phyloP scores from a whole-genome alignment of 2,329 filamentous ascomycete species.

The Aureobasidium sp. region DNA sequence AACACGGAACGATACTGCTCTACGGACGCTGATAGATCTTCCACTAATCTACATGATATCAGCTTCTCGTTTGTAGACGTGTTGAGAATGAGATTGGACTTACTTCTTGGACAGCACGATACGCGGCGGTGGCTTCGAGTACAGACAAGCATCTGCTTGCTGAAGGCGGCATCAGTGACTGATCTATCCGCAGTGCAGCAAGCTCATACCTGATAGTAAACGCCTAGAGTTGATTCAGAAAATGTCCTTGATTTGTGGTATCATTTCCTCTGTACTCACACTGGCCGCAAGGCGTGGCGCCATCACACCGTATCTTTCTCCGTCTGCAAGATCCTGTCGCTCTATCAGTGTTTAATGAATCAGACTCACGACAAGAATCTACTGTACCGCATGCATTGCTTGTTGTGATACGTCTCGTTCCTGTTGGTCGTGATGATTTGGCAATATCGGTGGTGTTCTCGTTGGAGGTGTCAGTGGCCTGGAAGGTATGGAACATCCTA shows the following conservation, averaged over 20 bases:
- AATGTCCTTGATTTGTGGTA: not conserved
- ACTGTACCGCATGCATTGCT: conserved; percentile 58
- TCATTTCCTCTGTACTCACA: conserved; percentile 47
- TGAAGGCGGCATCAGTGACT: not conserved
- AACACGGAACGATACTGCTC: conserved; percentile 38
- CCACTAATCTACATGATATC: conserved; percentile 41
- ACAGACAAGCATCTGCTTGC: conserved; percentile 68
- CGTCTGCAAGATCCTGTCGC: conserved; percentile 48
- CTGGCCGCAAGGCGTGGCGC: conserved; percentile 71
- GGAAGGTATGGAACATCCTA: conserved; percentile 39
- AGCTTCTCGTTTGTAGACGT: conserved; percentile 33
- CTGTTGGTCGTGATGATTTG: conserved; percentile 29
- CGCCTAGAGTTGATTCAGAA: not conserved
- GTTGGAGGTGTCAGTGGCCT: conserved; percentile 25
- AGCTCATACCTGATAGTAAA: conserved; percentile 46
- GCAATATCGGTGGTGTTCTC: conserved; percentile 19
- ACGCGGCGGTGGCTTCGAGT: conserved; percentile 69
- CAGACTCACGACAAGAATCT: too few relatives aligned
- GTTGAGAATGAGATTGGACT: conserved; percentile 8
- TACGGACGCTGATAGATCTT: conserved; percentile 43
- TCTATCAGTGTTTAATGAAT: not conserved
- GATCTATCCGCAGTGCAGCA: not conserved
- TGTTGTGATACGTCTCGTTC: conserved; percentile 38
- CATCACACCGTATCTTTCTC: conserved; percentile 77
- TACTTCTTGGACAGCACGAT: conserved; percentile 65